Base-by-base conservation (phyloP, 305 asterid genomes). In the Fraxinus latifolia region DNA sequence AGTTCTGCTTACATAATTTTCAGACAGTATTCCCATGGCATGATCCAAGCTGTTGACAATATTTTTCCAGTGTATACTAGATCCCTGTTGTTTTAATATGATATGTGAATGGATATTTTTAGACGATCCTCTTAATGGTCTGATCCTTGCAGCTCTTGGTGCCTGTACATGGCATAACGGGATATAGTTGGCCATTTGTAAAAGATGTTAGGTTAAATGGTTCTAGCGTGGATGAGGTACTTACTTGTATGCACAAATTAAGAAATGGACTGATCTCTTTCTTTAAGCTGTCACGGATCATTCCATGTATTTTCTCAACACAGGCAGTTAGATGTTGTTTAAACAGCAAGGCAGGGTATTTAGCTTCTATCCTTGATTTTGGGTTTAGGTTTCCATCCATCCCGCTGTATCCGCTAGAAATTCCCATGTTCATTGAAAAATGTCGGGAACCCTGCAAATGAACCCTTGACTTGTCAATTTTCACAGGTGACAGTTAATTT, bases 271-370 rank as follows among this genome's bases (percentile, higher is more conserved):
- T 89, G 86, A 93, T 95, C 86, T 95, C 97, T 89, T 93, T 95
- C 94, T 95, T 95, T 82, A 95, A 80, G 86, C 89, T 88, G 84
- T 95, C 98, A 4, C 97, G 98, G 83, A 93, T 91, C 92, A 90
- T 89, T 86, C 98, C 98, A 72, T 90, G 91, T 89, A 93, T 88
- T 88, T 95, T 95, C 90, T 95, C 98, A 75, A 92, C 97, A 79
- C 98, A 95, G 82, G 98, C 98, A 75, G 97, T 93, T 80, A 95
- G 85, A 86, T 95, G 98, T 86, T 95, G 98, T 91, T 95, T 95
- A 85, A 95, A 95, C 87, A 95, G 83, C 82, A 95, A 79, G 82
- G 98, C 99, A 17, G 99, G 99, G 81, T 95, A 95, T 88, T 91
- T 95, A 72, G 98, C 97, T 88, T 92, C 98, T 83, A 95, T 91